These are phyloP conservation scores for Monascus purpureus DNA, from an alignment of 495 filamentous ascomycete genomes.

Conservation along the genomic window DNA sequence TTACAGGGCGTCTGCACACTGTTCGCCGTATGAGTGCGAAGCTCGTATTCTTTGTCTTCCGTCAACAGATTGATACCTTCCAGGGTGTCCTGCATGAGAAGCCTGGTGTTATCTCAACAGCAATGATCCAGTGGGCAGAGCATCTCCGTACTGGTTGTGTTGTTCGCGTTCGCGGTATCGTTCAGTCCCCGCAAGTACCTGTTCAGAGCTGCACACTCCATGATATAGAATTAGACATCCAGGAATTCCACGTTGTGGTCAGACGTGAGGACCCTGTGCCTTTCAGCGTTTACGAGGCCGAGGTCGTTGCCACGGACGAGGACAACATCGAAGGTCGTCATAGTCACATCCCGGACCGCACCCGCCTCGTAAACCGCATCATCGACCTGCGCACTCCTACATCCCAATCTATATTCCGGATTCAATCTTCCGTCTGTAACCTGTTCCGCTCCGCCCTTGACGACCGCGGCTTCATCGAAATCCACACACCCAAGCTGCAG, in stretches of 20 bases:
- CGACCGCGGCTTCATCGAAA: conserved; percentile 64
- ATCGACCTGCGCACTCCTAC: conserved; percentile 79
- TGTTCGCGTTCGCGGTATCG: conserved; percentile 48
- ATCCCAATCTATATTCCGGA: conserved; percentile 77
- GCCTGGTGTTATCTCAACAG: conserved; percentile 37
- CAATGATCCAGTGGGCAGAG: conserved; percentile 55
- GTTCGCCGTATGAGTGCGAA: conserved; percentile 75
- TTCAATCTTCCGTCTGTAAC: conserved; percentile 56
- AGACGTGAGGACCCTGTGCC: conserved; percentile 42
- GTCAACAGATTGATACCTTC: conserved; percentile 63
- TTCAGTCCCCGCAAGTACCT: conserved; percentile 45
- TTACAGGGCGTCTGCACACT: conserved; percentile 77
- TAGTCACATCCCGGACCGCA: conserved; percentile 52
- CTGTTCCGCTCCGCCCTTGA: conserved; percentile 67
- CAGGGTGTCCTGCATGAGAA: conserved; percentile 56
- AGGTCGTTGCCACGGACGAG: conserved; percentile 34
- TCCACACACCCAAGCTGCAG: conserved; percentile 80
- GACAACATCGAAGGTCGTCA: conserved; percentile 29
- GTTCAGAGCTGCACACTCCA: conserved; percentile 44
- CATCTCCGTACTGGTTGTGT: conserved; percentile 54
- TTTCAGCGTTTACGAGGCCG: conserved; percentile 51
- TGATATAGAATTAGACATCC: conserved; percentile 36
- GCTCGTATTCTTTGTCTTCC: conserved; percentile 77
- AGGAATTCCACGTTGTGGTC: conserved; percentile 40
- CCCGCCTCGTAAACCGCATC: conserved; percentile 67